These are phyloP conservation scores for Ogataea henricii DNA, from an alignment of 805 yeast genomes.

Conservation along the genomic window DNA sequence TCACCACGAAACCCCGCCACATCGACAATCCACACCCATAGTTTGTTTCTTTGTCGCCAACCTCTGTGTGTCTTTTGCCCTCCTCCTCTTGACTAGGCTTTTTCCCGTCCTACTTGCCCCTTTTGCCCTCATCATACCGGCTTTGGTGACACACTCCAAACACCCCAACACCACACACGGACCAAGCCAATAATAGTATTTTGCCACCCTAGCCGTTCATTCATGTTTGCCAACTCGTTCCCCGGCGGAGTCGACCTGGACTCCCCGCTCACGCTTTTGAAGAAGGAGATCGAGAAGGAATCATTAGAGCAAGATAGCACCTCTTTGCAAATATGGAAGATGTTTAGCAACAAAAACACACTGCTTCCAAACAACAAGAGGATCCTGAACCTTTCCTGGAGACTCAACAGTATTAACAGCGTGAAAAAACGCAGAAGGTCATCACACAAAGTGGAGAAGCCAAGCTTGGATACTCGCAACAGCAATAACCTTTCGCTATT, in stretches of 20 bases:
- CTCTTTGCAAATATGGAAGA: constrained; percentile 38
- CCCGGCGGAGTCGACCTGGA: constrained; percentile 10
- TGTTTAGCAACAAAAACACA: constrained; percentile 38
- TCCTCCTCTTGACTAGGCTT: neutral
- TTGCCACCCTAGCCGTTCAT: neutral
- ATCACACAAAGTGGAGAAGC: constrained; percentile 1
- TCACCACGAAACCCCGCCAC: neutral
- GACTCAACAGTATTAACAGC: constrained; percentile 35
- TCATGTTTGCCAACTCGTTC: constrained; percentile 5
- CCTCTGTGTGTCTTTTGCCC: neutral
- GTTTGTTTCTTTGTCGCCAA: neutral
- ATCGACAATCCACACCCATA: neutral
- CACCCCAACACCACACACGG: neutral
- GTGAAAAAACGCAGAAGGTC: constrained; percentile 24
- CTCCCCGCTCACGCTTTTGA: constrained; percentile 25
- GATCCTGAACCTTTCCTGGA: constrained; percentile 39
- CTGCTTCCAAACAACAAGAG: constrained; percentile 37
- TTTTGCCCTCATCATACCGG: neutral
- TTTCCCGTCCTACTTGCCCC: neutral
- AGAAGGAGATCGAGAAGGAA: constrained; percentile 34
- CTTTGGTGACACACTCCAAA: neutral
- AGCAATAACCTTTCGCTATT: constrained; percentile 20
- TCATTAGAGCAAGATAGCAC: constrained; percentile 27
- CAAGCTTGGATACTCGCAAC: constrained; percentile 8
- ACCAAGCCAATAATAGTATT: neutral